These are phyloP conservation scores for Triangularia setosa DNA, from an alignment of 2,329 filamentous ascomycete genomes.

Conservation along the genomic window DNA sequence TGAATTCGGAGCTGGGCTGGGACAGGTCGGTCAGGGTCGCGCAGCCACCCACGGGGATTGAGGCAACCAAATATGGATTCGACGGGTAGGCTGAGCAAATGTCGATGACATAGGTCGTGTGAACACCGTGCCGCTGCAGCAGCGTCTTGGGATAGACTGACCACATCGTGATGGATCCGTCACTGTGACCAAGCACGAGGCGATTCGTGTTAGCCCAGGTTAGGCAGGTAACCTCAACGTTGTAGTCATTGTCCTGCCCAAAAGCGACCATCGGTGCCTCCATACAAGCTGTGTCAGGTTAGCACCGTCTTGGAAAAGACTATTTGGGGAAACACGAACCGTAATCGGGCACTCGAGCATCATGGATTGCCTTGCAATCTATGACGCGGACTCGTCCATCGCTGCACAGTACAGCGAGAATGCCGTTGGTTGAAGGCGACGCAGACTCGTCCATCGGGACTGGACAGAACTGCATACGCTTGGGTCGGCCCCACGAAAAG, in stretches of 20 bases:
- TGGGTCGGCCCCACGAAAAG: slow-evolving; percentile 48
- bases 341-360: slow-evolving; percentile 33
- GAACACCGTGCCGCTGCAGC: slow-evolving; percentile 50
- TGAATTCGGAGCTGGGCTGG: slow-evolving; percentile 49
- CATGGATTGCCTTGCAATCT: slow-evolving; percentile 34
- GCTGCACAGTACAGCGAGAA: slow-evolving; percentile 48
- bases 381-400: slow-evolving; percentile 51
- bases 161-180: slow-evolving; percentile 55
- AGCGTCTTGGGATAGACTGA: slow-evolving; percentile 48
- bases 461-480: slow-evolving; percentile 52
- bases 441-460: slow-evolving; percentile 33
- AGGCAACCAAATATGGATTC: slow-evolving; percentile 52
- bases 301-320: background rate
- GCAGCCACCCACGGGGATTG: slow-evolving; percentile 51
- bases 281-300: slow-evolving; percentile 40
- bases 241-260: slow-evolving; percentile 43
- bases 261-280: slow-evolving; percentile 43
- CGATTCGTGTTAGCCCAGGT: slow-evolving; percentile 55
- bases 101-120: slow-evolving; percentile 52
- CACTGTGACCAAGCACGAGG: slow-evolving; percentile 51
- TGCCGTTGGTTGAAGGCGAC: slow-evolving; percentile 27
- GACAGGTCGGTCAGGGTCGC: slow-evolving; percentile 51
- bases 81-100: slow-evolving; percentile 55
- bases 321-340: slow-evolving; percentile 33
- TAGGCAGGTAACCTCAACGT: slow-evolving; percentile 48